A percentile compares a stretch with the other conserved stretches of the same genome.
Conservation (phyloP, 2,329 filamentous ascomycete species). For the Fusarium sp. region DNA sequence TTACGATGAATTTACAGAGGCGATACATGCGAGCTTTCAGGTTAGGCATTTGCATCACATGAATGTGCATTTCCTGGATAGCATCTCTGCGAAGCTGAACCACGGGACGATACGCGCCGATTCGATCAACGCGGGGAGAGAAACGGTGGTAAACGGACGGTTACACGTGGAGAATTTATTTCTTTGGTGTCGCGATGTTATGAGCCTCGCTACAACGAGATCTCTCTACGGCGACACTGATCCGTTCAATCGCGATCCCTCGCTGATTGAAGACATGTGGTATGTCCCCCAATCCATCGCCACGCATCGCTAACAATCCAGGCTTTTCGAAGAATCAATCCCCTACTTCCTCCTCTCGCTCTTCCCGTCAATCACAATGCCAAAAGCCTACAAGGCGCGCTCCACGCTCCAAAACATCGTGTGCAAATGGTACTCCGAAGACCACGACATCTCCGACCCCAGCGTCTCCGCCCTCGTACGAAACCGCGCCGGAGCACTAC, state of each 20-base stretch:
- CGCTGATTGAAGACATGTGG: constrained; percentile 38
- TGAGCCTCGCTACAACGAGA: constrained; percentile 53
- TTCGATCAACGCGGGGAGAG: constrained; percentile 19
- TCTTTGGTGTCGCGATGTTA: constrained; percentile 52
- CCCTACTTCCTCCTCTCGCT: constrained; percentile 47
- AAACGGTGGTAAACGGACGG: constrained; percentile 20
- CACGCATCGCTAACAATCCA: constrained; percentile 5
- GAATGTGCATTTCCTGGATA: constrained; percentile 33
- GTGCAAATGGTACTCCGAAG: constrained; percentile 48
- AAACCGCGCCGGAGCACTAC: constrained; percentile 45
- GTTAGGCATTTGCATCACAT: constrained; percentile 50
- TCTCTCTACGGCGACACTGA: constrained; percentile 59
- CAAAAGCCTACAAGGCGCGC: constrained; percentile 47
- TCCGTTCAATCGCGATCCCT: constrained; percentile 49
- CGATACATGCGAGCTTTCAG: constrained; percentile 49
- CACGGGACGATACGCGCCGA: not conserved
- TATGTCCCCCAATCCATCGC: not conserved
- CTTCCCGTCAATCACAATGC: constrained; percentile 47
- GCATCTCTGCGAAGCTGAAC: constrained; percentile 26
- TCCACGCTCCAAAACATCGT: constrained; percentile 44
- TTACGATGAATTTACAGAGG: constrained; percentile 48
- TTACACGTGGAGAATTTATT: constrained; percentile 53
- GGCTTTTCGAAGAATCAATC: constrained; percentile 42
- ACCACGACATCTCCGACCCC: constrained; percentile 43
- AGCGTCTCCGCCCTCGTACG: constrained; percentile 45